phyloP scores from a whole-genome alignment of 106 monocot species.

The Posidonia australis region DNA sequence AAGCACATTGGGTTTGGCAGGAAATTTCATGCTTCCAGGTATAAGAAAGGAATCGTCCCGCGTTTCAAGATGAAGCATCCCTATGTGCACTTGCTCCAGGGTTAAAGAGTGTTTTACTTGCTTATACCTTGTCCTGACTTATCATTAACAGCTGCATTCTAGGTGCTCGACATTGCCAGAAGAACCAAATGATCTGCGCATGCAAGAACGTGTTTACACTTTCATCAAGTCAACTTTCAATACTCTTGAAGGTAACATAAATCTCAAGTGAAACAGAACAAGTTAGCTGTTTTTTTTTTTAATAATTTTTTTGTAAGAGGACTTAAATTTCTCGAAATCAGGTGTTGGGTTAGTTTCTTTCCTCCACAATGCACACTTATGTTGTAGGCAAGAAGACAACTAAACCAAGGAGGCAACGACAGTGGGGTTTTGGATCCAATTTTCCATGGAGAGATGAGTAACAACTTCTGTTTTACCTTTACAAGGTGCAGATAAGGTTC shows the following conservation, averaged over 20 bases:
- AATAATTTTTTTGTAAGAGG: neutral
- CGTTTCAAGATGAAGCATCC: neutral
- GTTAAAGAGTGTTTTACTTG: neutral
- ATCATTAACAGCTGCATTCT: neutral
- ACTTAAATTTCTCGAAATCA: neutral
- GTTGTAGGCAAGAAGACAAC: too few species aligned
- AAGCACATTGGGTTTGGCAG: neutral
- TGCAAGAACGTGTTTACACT: neutral
- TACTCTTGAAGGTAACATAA: neutral
- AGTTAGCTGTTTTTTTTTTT: neutral
- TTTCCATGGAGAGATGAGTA: too few species aligned
- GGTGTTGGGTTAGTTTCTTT: too few species aligned
- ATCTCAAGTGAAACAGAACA: neutral
- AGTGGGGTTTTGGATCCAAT: too few species aligned
- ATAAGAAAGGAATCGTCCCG: neutral
- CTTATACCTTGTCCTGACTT: neutral
- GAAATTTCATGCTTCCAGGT: slow-evolving; percentile 7
- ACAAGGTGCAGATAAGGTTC: too few species aligned
- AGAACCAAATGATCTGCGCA: neutral
- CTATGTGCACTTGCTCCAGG: neutral
- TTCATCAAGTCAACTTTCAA: slow-evolving; percentile 1
- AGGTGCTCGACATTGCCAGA: slow-evolving; percentile 4
- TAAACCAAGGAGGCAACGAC: too few species aligned
- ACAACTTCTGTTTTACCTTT: too few species aligned
- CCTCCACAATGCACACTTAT: too few species aligned